A percentile compares a stretch with the other conserved stretches of the same genome.
phyloP scores from a whole-genome alignment of 169 alveolate species.

The Blepharisma undulans region DNA sequence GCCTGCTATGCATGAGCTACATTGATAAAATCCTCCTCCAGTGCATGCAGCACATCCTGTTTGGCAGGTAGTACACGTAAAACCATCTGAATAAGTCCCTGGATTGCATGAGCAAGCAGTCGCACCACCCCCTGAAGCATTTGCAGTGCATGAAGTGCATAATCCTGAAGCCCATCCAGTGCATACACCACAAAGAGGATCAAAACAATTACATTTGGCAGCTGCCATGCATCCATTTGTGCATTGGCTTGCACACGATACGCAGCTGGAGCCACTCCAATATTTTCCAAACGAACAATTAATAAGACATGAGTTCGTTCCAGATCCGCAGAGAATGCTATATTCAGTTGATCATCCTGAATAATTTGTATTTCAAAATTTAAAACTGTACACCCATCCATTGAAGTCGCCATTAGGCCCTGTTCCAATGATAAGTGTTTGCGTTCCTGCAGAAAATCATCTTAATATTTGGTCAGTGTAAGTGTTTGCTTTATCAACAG shows the following conservation, averaged over 20 bases:
- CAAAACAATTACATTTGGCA: too few relatives aligned
- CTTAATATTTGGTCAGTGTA: neutral
- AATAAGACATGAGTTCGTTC: neutral
- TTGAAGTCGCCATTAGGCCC: too few relatives aligned
- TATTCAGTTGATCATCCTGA: neutral
- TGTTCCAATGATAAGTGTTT: neutral
- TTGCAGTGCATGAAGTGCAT: too few relatives aligned
- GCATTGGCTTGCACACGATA: neutral
- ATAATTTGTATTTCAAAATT: neutral
- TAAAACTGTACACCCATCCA: neutral
- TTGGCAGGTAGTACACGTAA: too few relatives aligned
- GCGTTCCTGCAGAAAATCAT: neutral
- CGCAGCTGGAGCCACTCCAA: neutral
- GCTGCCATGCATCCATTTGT: too few relatives aligned
- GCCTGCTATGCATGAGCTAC: too few relatives aligned
- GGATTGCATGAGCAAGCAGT: neutral
- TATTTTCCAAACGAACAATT: neutral
- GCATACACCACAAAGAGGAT: too few relatives aligned
- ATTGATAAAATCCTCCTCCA: too few relatives aligned
- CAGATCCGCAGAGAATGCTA: neutral
- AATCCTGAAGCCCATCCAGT: too few relatives aligned
- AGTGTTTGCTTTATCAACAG: neutral
- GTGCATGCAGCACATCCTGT: too few relatives aligned
- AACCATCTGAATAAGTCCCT: too few relatives aligned
- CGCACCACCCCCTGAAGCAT: too few relatives aligned